Conservation (phyloP, 345 rosid genomes). For the Brassica carinata region DNA sequence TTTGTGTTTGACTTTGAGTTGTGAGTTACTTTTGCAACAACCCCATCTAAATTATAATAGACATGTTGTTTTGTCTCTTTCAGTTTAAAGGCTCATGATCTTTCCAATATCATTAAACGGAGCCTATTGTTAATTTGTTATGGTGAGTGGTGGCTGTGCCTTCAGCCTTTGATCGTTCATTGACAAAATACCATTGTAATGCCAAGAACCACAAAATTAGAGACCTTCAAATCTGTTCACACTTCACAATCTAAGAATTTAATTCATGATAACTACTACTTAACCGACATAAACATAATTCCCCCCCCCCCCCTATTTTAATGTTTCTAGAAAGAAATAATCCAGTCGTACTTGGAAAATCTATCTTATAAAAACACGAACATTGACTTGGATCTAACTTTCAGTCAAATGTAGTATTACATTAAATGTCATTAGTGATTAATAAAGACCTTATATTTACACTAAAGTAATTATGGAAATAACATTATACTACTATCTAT, state of each 20-base stretch:
- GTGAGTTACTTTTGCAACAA: no score
- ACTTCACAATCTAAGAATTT: constrained; percentile 16
- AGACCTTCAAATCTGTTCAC: constrained; percentile 16
- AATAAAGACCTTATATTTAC: no score
- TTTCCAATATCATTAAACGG: constrained; percentile 3
- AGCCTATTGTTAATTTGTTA: background rate
- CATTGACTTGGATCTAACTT: no score
- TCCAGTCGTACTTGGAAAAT: background rate
- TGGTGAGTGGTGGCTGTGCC: constrained; percentile 15
- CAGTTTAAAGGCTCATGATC: constrained; percentile 8
- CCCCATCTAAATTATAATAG: background rate
- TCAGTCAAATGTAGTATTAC: no score
- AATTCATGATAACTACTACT: constrained; percentile 35
- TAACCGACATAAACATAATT: constrained; percentile 31
- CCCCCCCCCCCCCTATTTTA: constrained; percentile 26
- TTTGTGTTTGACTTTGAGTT: no score
- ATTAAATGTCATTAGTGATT: no score
- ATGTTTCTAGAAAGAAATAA: background rate
- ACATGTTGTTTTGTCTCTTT: constrained; percentile 6
- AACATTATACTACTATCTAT: no score
- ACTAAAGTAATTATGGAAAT: no score
- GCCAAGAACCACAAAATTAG: constrained; percentile 27
- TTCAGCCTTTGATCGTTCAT: constrained; percentile 12
- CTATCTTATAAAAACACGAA: no score
- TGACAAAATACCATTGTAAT: constrained; percentile 3